A percentile compares a stretch with the other conserved stretches of the same genome.
Evolutionary conservation across 2,329 filamentous ascomycete genomes (phyloP).

Genomic region (Nannizzia gypsea): DNA sequence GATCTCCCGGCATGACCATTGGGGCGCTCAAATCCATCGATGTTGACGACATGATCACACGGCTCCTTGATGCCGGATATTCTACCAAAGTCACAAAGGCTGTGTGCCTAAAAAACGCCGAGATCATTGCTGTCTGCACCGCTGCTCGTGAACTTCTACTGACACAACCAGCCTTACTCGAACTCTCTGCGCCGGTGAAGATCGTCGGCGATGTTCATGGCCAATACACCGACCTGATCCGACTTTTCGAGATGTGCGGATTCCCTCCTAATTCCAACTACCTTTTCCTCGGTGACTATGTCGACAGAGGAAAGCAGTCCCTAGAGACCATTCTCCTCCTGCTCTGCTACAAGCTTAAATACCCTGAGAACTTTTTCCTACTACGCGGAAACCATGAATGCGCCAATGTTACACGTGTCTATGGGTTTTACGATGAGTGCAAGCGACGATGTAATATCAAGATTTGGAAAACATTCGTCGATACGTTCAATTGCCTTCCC

Average conservation of each 20-base stretch:
- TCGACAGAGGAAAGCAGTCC: constrained; percentile 91
- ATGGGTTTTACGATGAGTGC: constrained; percentile 97
- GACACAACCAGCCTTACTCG: constrained; percentile 80
- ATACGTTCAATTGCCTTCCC: constrained; percentile 89
- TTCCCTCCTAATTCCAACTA: constrained; percentile 89
- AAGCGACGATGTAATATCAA: constrained; percentile 94
- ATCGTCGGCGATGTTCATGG: constrained; percentile 96
- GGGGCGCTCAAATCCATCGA: constrained; percentile 85
- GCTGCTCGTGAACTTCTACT: constrained; percentile 81
- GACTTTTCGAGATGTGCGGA: constrained; percentile 97
- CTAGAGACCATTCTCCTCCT: constrained; percentile 87
- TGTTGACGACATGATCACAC: constrained; percentile 92
- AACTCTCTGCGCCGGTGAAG: constrained; percentile 90
- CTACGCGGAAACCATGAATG: constrained; percentile 93
- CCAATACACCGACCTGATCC: constrained; percentile 89
- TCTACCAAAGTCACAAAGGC: constrained; percentile 95
- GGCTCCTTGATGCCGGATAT: constrained; percentile 87
- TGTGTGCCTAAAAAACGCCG: constrained; percentile 92
- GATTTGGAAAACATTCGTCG: constrained; percentile 95
- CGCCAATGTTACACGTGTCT: constrained; percentile 88
- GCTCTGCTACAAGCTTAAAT: constrained; percentile 94
- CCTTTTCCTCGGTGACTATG: constrained; percentile 89
- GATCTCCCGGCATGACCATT: constrained; percentile 61
- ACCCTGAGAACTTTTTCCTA: constrained; percentile 93
- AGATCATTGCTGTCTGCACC: constrained; percentile 87